These are phyloP conservation scores for Rhodamnia argentea DNA, from an alignment of 345 rosid species.

Conservation along the genomic window DNA sequence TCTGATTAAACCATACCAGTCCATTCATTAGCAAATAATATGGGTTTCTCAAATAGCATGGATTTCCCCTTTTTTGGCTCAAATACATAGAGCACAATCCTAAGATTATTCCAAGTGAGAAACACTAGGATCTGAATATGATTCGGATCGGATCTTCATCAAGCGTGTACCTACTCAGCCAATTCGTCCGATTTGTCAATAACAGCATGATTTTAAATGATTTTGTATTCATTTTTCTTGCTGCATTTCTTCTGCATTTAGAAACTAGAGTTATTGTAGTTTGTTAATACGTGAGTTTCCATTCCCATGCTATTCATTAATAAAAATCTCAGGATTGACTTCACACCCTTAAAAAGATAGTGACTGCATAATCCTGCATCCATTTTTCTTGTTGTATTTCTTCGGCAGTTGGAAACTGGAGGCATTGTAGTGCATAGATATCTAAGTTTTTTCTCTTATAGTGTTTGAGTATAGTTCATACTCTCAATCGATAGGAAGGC, in stretches of 20 bases:
- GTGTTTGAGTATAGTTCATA: no score
- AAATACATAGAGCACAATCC: neutral
- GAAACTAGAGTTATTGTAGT: no score
- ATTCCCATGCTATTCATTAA: no score
- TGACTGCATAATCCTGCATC: no score
- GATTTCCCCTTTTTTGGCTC: neutral
- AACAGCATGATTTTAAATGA: neutral
- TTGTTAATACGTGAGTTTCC: no score
- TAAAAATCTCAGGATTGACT: neutral
- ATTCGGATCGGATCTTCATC: neutral
- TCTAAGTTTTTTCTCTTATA: neutral
- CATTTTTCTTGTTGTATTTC: neutral
- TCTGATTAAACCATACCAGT: neutral
- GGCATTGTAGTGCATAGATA: neutral
- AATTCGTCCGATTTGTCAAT: neutral
- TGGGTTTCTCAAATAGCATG: neutral
- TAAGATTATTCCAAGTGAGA: neutral
- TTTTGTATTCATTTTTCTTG: no score
- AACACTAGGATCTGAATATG: neutral
- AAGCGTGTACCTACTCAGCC: neutral
- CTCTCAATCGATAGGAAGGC: no score
- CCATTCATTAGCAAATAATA: neutral
- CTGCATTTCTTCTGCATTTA: no score
- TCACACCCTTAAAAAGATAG: neutral
- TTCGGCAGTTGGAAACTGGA: neutral